A percentile compares a stretch with the other conserved stretches of the same genome.
Evolutionary conservation across 768 basidiomycete genomes (phyloP).

Genomic region (Pleurotus sapidus): DNA sequence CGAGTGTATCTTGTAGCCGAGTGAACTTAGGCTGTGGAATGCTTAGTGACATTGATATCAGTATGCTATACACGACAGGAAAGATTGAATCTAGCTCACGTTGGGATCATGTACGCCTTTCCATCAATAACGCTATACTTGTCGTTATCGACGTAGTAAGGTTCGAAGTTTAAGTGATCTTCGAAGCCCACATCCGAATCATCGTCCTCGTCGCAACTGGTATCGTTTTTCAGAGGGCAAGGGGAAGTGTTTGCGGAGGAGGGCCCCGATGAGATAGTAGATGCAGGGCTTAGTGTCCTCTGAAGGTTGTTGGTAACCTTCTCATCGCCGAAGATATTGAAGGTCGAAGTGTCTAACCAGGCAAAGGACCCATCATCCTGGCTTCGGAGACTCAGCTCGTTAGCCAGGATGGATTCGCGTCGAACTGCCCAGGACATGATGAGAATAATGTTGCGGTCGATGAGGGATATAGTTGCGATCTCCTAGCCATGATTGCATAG

Average conservation of each 20-base stretch:
- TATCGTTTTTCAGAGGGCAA: neutral
- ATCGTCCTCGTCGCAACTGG: constrained; percentile 14
- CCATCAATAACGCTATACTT: constrained; percentile 1
- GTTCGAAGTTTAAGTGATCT: neutral
- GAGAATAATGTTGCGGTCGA: too few species aligned
- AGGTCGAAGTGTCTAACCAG: neutral
- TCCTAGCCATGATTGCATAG: too few species aligned
- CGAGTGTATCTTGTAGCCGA: neutral
- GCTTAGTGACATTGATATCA: neutral
- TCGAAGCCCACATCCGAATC: neutral
- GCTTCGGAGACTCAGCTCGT: neutral
- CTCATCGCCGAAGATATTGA: neutral
- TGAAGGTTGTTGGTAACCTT: neutral
- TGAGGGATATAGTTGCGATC: too few species aligned
- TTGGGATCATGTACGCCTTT: neutral
- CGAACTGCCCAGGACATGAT: neutral
- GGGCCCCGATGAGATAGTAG: constrained; percentile 5
- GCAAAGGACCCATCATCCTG: neutral
- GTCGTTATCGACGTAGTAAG: neutral
- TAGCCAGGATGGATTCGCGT: constrained; percentile 3
- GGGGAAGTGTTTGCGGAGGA: neutral
- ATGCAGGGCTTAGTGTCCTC: neutral
- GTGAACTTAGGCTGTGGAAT: neutral
- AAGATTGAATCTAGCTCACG: constrained; percentile 6
- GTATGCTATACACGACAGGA: too few species aligned